Evolutionary conservation across 2,329 filamentous ascomycete genomes (phyloP), one percentile per base, ranked within the genome.

Genomic region (Sporothrix euskadiensis): DNA sequence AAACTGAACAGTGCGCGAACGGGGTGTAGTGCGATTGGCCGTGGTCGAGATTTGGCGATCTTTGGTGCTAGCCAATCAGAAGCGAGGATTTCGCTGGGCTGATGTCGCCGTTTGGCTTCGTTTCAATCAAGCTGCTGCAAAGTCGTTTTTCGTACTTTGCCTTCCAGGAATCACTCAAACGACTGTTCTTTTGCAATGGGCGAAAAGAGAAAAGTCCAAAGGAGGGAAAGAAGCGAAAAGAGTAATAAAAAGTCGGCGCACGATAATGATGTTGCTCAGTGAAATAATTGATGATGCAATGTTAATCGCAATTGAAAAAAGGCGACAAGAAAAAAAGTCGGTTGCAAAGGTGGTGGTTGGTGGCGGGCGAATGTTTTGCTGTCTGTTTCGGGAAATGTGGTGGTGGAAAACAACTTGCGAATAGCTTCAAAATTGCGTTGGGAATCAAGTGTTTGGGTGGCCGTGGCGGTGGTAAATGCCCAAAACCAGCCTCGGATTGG

Each of bases 351-450:
- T 9, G 16, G 66, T 59, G 30, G 3, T n/a, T 35, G n/a, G 39
- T 14, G 41, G 41, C 5, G 54, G 16, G 26, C 56, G 41, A 12
- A 57, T 19, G 41, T 26, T 26, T 30, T 32, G 63, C n/a, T 61
- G 63, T 61, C 66, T 71, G 57, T 10, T 63, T 73, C 35, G 69
- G 68, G 71, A 26, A 73, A 65, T 71, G 35, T 35, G 32, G 71
- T 63, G 52, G 47, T 65, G 47, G 26, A 35, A 39, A 71, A 44
- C 39, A 32, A 16, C 41, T 54, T 74, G 54, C 69, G 74, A 75
- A 75, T 73, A 75, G 74, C 74, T 75, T 75, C 74, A 75, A 65
- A 74, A 71, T 16, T n/a, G 59, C 59, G 49, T 3, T 12, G 26
- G 56, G 52, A 71, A 61, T 49, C 30, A 8, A 52, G 35, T 56